Conservation (phyloP, 2,329 filamentous ascomycete genomes). For the Cercospora sp. region DNA sequence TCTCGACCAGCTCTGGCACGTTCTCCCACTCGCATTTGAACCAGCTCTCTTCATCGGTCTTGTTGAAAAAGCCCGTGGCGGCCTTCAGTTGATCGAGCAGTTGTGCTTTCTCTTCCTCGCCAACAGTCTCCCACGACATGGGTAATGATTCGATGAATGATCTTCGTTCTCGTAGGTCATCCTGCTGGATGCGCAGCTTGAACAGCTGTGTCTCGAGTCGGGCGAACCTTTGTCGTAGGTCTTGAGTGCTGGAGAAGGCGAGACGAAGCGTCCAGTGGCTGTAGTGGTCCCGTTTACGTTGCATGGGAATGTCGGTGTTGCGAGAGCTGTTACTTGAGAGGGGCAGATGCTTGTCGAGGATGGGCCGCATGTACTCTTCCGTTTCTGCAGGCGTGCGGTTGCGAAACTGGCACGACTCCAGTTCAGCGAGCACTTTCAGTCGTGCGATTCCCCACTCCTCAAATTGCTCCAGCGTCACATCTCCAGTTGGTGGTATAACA, state of each 20-base stretch:
- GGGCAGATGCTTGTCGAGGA: slow-evolving; percentile 83
- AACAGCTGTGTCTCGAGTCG: slow-evolving; percentile 90
- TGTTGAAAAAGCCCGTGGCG: slow-evolving; percentile 51
- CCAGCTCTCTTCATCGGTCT: slow-evolving; percentile 77
- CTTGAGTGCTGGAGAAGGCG: slow-evolving; percentile 88
- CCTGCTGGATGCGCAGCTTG: slow-evolving; percentile 73
- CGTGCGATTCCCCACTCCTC: slow-evolving; percentile 98
- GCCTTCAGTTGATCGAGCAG: slow-evolving; percentile 63
- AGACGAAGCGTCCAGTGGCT: slow-evolving; percentile 95
- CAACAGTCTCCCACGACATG: slow-evolving; percentile 81
- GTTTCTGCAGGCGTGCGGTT: slow-evolving; percentile 86
- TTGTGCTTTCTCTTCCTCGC: slow-evolving; percentile 74
- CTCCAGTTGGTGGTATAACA: slow-evolving; percentile 78
- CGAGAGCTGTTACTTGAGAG: slow-evolving; percentile 73
- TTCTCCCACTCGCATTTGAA: slow-evolving; percentile 96
- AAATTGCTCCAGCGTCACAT: slow-evolving; percentile 95
- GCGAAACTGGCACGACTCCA: slow-evolving; percentile 93
- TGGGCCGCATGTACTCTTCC: slow-evolving; percentile 74
- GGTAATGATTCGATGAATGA: slow-evolving; percentile 75
- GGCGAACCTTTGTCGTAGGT: slow-evolving; percentile 80
- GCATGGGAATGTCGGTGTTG: slow-evolving; percentile 59
- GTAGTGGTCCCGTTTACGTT: slow-evolving; percentile 94
- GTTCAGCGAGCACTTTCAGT: slow-evolving; percentile 78
- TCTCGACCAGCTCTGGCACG: slow-evolving; percentile 86
- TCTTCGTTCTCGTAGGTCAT: slow-evolving; percentile 70